Evolutionary conservation across 2,329 filamentous ascomycete genomes (phyloP), one percentile per base, ranked within the genome.

Genomic region (Chrysoporthe cubensis): DNA sequence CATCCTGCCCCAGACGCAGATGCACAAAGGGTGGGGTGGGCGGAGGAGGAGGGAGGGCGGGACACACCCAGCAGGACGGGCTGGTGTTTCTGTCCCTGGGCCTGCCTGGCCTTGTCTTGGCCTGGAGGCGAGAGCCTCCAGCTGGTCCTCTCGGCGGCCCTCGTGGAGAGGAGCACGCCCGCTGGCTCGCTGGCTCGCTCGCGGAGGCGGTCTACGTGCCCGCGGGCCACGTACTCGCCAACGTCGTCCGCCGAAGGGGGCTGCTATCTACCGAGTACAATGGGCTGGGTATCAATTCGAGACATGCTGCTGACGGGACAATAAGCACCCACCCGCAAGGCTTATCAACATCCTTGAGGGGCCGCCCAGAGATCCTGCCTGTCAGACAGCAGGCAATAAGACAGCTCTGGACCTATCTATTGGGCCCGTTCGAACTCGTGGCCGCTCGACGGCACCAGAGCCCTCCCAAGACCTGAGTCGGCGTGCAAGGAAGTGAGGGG

Each of bases 391-490:
- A 40, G 26, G 26, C 26, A 57, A 62, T 40, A 54, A 44, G 52
- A 62, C 37, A 37, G 26, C 26, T 60, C 58, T 40, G 9, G 64
- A n/a, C 64, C 61, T 59, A 65, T 65, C 61, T 26, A 56, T 60
- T 58, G 61, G 46, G 26, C 62, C 46, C 14, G 37, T 54, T 44
- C 37, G 66, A 64, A 37, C 37, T 52, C 66, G 66, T 66, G 64
- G 42, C 64, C 48, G 37, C 58, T 42, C 60, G 58, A 66, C 37
- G 50, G 64, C 44, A 21, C 64, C 64, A 62, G 40, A 62, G 32
- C 50, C 14, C 50, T 32, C 14, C 50, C 21, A 13, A 32, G 11
- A 54, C 9, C 21, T 54, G 13, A 13, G 50, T 34, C 50, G 50
- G 50, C 21, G 26, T 13, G 50, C 50, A 54, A 6, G 13, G 21